phyloP scores from a whole-genome alignment of 208 protist species.

The Wallacemonas collosoma region DNA sequence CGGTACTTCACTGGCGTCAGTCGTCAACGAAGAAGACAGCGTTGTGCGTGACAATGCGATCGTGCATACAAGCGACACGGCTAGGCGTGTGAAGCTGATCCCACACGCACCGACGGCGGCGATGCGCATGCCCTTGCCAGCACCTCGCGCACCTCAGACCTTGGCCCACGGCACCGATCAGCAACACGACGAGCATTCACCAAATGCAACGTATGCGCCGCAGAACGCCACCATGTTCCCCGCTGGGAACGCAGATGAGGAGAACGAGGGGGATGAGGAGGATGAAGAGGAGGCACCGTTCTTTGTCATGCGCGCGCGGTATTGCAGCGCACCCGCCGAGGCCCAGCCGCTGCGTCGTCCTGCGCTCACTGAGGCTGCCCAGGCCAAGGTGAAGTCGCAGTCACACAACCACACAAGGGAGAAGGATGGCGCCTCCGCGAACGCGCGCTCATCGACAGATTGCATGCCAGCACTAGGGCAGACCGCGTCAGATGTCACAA shows the following conservation, averaged over 20 bases:
- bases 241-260: slow-evolving; percentile 3
- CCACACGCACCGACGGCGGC: too few relatives aligned
- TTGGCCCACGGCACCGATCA: too few relatives aligned
- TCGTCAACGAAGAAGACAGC: too few relatives aligned
- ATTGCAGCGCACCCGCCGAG: slow-evolving; percentile 43
- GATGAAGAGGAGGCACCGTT: slow-evolving; percentile 23
- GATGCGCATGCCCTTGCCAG: too few relatives aligned
- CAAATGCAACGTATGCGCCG: too few relatives aligned
- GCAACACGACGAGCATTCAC: too few relatives aligned
- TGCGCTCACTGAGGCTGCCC: neutral
- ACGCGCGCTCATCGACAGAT: neutral
- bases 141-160: too few relatives aligned
- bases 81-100: too few relatives aligned
- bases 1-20: too few relatives aligned
- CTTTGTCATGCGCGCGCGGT: slow-evolving; percentile 53
- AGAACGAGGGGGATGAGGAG: slow-evolving; percentile 25
- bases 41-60: too few relatives aligned
- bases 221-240: neutral
- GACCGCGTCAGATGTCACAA: neutral
- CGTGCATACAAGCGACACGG: too few relatives aligned
- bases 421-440: neutral
- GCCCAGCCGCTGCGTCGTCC: neutral
- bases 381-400: neutral
- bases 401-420: neutral
- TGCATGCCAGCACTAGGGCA: neutral